Evolutionary conservation across 1,284 basidiomycete genomes (phyloP).

Genomic region (Ustilago lituana): DNA sequence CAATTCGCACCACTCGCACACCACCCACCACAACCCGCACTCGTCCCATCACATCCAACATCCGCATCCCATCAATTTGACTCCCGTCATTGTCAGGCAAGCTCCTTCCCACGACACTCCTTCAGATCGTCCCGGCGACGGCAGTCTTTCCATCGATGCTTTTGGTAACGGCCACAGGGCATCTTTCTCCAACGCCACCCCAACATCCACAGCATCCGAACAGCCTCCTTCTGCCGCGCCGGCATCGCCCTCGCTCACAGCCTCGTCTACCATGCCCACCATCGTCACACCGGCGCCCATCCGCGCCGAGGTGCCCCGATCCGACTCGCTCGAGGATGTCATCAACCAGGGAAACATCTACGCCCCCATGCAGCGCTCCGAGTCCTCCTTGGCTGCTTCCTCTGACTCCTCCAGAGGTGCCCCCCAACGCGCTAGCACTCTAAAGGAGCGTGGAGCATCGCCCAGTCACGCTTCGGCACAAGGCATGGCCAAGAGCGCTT

Average conservation of each 20-base stretch:
- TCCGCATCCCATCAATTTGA: constrained; percentile 18
- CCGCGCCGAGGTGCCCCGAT: constrained; percentile 38
- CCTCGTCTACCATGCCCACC: constrained; percentile 41
- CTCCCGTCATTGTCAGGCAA: constrained; percentile 31
- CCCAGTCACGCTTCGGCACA: constrained; percentile 4
- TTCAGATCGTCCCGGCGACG: constrained; percentile 49
- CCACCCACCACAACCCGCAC: background rate
- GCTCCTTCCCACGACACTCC: background rate
- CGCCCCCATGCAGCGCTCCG: constrained; percentile 10
- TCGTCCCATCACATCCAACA: background rate
- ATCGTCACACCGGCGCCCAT: constrained; percentile 43
- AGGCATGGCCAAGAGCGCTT: constrained; percentile 41
- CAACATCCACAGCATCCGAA: background rate
- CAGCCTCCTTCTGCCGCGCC: background rate
- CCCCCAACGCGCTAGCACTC: constrained; percentile 34
- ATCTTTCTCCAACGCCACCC: background rate
- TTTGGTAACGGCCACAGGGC: constrained; percentile 18
- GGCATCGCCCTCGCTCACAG: constrained; percentile 20
- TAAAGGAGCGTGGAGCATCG: constrained; percentile 16
- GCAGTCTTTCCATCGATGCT: constrained; percentile 54
- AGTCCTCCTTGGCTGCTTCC: background rate
- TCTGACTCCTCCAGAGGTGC: constrained; percentile 1
- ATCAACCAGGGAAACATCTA: constrained; percentile 37
- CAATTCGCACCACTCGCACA: constrained; percentile 39
- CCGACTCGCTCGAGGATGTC: constrained; percentile 47